These are phyloP conservation scores for Epithele typhae DNA, from an alignment of 768 basidiomycete species.

Conservation along the genomic window DNA sequence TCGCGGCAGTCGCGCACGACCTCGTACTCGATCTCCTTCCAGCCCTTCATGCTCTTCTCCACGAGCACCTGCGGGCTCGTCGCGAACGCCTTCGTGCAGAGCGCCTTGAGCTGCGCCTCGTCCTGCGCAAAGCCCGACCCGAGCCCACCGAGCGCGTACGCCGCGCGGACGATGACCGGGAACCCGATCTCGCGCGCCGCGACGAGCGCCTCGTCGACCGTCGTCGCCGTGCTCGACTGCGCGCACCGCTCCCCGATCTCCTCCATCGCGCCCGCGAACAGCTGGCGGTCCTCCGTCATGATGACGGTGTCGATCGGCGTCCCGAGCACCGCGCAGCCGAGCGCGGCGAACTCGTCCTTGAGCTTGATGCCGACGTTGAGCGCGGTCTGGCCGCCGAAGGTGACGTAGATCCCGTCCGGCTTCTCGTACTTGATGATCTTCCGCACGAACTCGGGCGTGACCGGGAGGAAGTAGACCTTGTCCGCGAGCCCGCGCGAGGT, in stretches of 20 bases:
- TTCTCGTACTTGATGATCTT: conserved; percentile 99
- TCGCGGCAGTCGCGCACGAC: conserved; percentile 96
- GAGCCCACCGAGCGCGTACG: conserved; percentile 93
- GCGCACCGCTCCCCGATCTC: conserved; percentile 96
- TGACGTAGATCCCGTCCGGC: conserved; percentile 98
- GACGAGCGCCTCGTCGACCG: conserved; percentile 71
- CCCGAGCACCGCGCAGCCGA: conserved; percentile 92
- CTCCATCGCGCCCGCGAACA: conserved; percentile 92
- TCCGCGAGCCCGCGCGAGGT: conserved; percentile 97
- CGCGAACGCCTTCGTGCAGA: conserved; percentile 94
- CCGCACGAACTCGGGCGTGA: conserved; percentile 95
- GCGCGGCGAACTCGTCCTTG: conserved; percentile 89
- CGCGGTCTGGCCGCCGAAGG: conserved; percentile 97
- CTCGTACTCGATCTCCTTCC: conserved; percentile 99
- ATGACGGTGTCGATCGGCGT: conserved; percentile 98
- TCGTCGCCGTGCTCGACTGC: conserved; percentile 84
- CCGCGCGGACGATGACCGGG: conserved; percentile 95
- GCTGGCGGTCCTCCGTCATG: conserved; percentile 92
- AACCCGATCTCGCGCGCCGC: conserved; percentile 87
- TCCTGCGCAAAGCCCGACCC: conserved; percentile 97
- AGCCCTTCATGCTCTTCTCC: conserved; percentile 99
- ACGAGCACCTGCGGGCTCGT: conserved; percentile 98
- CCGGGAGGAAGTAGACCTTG: conserved; percentile 99
- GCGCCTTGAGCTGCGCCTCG: conserved; percentile 79
- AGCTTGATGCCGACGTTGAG: conserved; percentile 96